Percentiles rank a stretch among this genome's conserved stretches.
Conservation (phyloP, 768 basidiomycete genomes). For the Boletus sp. region DNA sequence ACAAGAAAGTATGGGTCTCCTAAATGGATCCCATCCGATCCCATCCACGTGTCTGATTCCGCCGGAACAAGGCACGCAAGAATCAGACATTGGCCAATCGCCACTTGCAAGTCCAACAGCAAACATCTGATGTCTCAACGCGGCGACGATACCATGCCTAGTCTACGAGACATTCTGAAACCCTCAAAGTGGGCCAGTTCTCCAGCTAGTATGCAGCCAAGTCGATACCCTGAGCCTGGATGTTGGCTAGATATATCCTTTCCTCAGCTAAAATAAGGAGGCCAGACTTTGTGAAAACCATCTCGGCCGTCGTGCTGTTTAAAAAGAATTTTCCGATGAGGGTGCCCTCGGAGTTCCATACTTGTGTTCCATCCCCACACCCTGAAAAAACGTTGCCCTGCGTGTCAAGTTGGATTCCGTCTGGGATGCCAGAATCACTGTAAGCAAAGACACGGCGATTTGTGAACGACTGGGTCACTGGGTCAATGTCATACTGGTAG, state of each 20-base stretch:
- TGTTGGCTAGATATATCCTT: slow-evolving; percentile 6
- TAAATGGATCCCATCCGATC: too few species aligned
- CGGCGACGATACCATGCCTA: background rate
- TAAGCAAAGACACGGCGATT: slow-evolving; percentile 70
- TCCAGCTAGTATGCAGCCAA: slow-evolving; percentile 6
- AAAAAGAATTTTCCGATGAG: slow-evolving; percentile 30
- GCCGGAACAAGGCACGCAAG: too few species aligned
- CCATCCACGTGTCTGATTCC: too few species aligned
- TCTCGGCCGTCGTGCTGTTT: slow-evolving; percentile 32
- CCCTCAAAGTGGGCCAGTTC: background rate
- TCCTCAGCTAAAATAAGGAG: slow-evolving; percentile 41
- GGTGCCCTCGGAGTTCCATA: slow-evolving; percentile 52
- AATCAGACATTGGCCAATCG: too few species aligned
- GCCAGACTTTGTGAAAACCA: slow-evolving; percentile 39
- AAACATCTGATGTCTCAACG: background rate
- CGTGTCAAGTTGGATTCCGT: slow-evolving; percentile 63
- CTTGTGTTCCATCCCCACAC: slow-evolving; percentile 64
- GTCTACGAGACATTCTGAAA: background rate
- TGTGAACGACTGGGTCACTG: slow-evolving; percentile 46
- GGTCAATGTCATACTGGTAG: slow-evolving; percentile 66
- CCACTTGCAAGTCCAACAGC: too few species aligned
- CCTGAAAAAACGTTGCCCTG: slow-evolving; percentile 65
- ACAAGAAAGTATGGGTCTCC: too few species aligned
- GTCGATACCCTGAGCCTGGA: slow-evolving; percentile 29
- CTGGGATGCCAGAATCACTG: slow-evolving; percentile 60